These are phyloP conservation scores for Ustilago tritici DNA, from an alignment of 1,284 basidiomycete genomes.

Conservation along the genomic window DNA sequence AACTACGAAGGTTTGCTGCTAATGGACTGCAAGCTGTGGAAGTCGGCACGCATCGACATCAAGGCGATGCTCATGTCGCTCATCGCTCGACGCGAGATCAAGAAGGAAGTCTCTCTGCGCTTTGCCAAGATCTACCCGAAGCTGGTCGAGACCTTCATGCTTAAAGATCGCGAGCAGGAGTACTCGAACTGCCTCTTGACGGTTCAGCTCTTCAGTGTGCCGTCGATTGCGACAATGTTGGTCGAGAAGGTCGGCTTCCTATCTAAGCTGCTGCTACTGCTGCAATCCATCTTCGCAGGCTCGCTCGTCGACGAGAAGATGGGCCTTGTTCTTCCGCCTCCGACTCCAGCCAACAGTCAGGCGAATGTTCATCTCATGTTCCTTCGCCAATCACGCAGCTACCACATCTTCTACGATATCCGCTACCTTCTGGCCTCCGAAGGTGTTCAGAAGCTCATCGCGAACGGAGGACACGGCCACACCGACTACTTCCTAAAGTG, in stretches of 20 bases:
- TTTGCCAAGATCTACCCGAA: conserved; percentile 64
- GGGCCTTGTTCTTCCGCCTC: conserved; percentile 54
- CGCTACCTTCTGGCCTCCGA: conserved; percentile 63
- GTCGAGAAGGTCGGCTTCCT: conserved; percentile 57
- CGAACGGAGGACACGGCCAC: conserved; percentile 27
- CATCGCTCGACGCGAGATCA: conserved; percentile 78
- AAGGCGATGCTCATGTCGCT: conserved; percentile 86
- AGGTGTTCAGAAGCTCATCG: conserved; percentile 65
- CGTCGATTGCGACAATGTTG: conserved; percentile 64
- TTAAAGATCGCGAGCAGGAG: conserved; percentile 67
- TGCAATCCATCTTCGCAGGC: conserved; percentile 64
- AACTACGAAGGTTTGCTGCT: conserved; percentile 64
- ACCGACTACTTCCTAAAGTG: conserved; percentile 58
- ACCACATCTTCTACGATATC: conserved; percentile 67
- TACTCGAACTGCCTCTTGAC: conserved; percentile 67
- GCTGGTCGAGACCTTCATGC: conserved; percentile 66
- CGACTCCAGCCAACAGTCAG: conserved; percentile 46
- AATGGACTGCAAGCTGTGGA: conserved; percentile 67
- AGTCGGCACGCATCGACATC: conserved; percentile 75
- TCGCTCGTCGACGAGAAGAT: conserved; percentile 33
- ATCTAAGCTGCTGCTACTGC: conserved; percentile 55
- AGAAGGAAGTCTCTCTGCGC: conserved; percentile 78
- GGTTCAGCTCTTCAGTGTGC: conserved; percentile 69
- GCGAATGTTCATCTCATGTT: conserved; percentile 56
- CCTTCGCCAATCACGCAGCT: conserved; percentile 59